These are phyloP conservation scores for Tetradesmus lagerheimii DNA, from an alignment of 139 green algal species.

Conservation along the genomic window DNA sequence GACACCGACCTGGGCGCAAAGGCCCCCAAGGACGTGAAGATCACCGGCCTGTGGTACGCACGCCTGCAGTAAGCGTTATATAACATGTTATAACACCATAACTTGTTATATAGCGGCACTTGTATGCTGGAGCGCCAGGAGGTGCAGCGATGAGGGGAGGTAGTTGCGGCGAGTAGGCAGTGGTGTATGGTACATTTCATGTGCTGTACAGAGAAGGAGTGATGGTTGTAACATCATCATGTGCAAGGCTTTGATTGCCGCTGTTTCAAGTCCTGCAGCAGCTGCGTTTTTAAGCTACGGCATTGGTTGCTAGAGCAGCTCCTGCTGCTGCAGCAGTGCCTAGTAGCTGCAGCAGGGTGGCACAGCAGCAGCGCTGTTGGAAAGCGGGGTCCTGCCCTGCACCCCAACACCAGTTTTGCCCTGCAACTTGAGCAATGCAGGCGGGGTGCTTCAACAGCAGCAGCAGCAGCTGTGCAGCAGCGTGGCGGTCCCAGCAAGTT, in stretches of 20 bases:
- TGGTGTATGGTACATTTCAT: not conserved
- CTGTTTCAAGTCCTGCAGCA: not conserved
- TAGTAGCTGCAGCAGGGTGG: not conserved
- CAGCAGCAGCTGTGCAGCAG: not conserved
- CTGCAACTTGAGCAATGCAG: not conserved
- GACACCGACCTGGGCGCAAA: conserved; percentile 99
- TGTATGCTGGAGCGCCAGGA: not conserved
- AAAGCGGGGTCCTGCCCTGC: not conserved
- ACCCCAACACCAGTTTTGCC: not conserved
- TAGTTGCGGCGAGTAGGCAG: not conserved
- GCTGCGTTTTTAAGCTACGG: not conserved
- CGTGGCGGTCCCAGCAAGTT: not conserved
- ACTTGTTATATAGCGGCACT: not conserved
- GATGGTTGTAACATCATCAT: not conserved
- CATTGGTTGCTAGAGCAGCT: not conserved
- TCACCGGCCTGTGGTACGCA: conserved; percentile 93
- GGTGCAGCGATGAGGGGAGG: not conserved
- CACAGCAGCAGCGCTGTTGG: not conserved
- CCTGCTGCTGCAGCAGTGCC: not conserved
- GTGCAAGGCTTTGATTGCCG: not conserved
- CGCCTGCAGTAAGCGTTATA: conserved; percentile 41
- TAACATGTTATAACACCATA: not conserved
- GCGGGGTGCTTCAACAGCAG: not conserved
- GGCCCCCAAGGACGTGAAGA: conserved; percentile 99
- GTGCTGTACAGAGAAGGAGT: not conserved